Percentiles rank a stretch among this genome's conserved stretches.
phyloP scores from a whole-genome alignment of 495 filamentous ascomycete species.

The Penicillium cinerascens region DNA sequence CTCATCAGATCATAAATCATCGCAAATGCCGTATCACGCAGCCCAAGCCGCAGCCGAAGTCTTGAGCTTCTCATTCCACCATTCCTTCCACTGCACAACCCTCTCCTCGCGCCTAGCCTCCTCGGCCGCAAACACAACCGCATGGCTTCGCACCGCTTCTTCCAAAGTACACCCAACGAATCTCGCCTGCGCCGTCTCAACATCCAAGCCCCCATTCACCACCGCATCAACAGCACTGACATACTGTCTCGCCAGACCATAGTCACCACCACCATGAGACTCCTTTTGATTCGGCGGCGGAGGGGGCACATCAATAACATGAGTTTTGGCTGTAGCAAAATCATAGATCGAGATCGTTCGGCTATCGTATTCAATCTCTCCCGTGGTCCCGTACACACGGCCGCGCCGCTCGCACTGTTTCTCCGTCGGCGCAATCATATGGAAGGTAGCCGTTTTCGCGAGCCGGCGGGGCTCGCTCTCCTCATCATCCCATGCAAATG shows the following conservation, averaged over 20 bases:
- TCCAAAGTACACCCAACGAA: slow-evolving; percentile 79
- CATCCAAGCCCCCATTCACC: slow-evolving; percentile 61
- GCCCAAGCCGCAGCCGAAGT: slow-evolving; percentile 12
- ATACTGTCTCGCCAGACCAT: slow-evolving; percentile 74
- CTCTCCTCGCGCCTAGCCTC: slow-evolving; percentile 67
- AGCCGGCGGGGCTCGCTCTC: slow-evolving; percentile 41
- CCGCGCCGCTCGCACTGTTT: slow-evolving; percentile 80
- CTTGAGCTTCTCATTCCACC: slow-evolving; percentile 62
- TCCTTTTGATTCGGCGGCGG: slow-evolving; percentile 38
- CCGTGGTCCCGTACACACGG: slow-evolving; percentile 75
- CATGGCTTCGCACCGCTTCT: slow-evolving; percentile 84
- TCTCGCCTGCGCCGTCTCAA: slow-evolving; percentile 68
- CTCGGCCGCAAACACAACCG: slow-evolving; percentile 91
- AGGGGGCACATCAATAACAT: slow-evolving; percentile 27
- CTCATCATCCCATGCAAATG: slow-evolving; percentile 69
- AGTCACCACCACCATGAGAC: slow-evolving; percentile 83
- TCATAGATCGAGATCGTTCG: slow-evolving; percentile 39
- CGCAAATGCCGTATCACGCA: neutral
- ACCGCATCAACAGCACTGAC: slow-evolving; percentile 77
- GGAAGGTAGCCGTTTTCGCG: slow-evolving; percentile 82
- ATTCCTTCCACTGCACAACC: slow-evolving; percentile 71
- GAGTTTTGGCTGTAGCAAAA: slow-evolving; percentile 31
- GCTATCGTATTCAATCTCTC: slow-evolving; percentile 76
- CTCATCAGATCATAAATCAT: slow-evolving; percentile 8
- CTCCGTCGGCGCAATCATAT: slow-evolving; percentile 91